Conservation (phyloP, 768 basidiomycete genomes). For the Pisolithus albus region DNA sequence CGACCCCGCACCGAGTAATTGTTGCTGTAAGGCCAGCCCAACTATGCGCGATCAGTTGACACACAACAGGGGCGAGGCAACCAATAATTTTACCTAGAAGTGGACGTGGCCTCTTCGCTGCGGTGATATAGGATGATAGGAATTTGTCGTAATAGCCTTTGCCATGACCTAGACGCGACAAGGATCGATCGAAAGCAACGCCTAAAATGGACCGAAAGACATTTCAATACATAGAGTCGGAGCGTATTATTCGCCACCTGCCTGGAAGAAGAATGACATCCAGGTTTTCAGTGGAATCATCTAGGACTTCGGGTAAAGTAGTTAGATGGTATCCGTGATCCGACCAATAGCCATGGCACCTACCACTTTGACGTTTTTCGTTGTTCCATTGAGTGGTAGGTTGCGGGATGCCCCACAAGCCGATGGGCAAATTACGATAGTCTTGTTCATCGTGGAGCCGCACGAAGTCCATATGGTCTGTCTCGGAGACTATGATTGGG, state of each 20-base stretch:
- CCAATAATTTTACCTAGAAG: constrained; percentile 45
- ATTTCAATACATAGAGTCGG: constrained; percentile 6
- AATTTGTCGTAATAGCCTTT: constrained; percentile 82
- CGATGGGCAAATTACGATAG: constrained; percentile 47
- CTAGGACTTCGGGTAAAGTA: constrained; percentile 18
- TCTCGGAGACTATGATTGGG: constrained; percentile 50
- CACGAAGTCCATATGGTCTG: constrained; percentile 57
- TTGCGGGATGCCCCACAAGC: constrained; percentile 73
- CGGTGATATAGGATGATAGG: constrained; percentile 44
- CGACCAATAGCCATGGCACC: constrained; percentile 16
- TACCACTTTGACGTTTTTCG: constrained; percentile 46
- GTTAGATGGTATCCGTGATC: neutral
- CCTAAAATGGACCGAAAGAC: constrained; percentile 33
- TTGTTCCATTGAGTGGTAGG: constrained; percentile 43
- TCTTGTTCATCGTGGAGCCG: constrained; percentile 55
- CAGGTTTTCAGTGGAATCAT: constrained; percentile 34
- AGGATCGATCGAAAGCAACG: constrained; percentile 64
- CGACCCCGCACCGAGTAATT: constrained; percentile 43
- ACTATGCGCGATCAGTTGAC: constrained; percentile 34
- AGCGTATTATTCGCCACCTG: constrained; percentile 22
- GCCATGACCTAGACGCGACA: constrained; percentile 72
- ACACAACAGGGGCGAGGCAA: constrained; percentile 7
- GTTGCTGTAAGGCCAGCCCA: constrained; percentile 59
- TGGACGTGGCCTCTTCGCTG: constrained; percentile 40
- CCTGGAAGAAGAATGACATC: constrained; percentile 69